Base-by-base conservation (phyloP, 2,329 filamentous ascomycete species). In the Clonostachys rosea region DNA sequence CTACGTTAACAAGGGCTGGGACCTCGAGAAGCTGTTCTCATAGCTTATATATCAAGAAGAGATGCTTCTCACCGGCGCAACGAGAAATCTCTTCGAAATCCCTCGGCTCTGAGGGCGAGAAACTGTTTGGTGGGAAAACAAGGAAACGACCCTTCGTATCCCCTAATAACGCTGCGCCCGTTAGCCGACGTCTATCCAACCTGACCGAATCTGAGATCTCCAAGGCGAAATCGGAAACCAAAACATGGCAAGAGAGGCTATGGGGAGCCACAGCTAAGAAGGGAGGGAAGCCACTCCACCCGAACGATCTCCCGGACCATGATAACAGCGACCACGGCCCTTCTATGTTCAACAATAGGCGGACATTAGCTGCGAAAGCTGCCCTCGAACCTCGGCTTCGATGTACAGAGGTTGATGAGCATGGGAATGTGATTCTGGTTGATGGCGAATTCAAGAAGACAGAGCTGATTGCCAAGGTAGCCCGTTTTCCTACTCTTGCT, bases 391-490 rank as follows among this genome's bases (percentile, higher is more conserved):
- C 91, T 33, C 85, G 90, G 50, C 74, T 99, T 55, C 81, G 94
- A 46, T 99, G 94, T 63, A 99, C 94, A 1, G 94, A 99, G 66
- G 89, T 97, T 50, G 91, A 97, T 59, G 90, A 91, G 64, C 83
- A 89, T 59, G 94, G 94, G 39, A 87, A 95, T 57, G 91, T 96
- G 24, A 95, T 92, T 17, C 74, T 97, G 49, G 87, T 95, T 17
- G 95, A 95, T 62, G 90, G 91, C 49, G 94, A 97, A 66, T 97
- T 96, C 68, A 95, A 94, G 71, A 99, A 99, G 76, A 94, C 84
- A 59, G 94, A 99, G 70, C 75, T 99, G 42, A 97, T 96, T 65
- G 91, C 91, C 46, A 96, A 94, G 78, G 89, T 91, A 67, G 45
- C 24, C 24, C 8, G 8, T 6, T 30, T 20, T 30, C 9, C 24